phyloP scores from a whole-genome alignment of 805 yeast genomes.

The Nakazawaea populi region DNA sequence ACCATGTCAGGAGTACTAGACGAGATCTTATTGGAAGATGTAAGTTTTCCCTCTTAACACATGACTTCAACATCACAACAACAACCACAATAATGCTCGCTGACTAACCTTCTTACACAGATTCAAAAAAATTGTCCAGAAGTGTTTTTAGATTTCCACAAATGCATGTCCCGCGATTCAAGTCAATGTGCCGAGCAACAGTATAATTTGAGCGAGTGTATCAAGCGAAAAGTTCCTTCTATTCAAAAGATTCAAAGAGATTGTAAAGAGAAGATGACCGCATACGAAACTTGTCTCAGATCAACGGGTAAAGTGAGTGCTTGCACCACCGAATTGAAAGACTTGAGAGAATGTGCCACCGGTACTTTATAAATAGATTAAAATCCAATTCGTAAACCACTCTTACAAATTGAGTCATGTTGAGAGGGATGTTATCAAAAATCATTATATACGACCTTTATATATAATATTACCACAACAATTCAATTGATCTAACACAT shows the following conservation, averaged over 20 bases:
- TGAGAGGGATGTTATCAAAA: no score
- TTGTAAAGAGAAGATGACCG: conserved; percentile 52
- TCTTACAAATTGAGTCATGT: no score
- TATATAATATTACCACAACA: no score
- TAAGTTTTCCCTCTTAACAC: conserved; percentile 18
- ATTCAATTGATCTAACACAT: no score
- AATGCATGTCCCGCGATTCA: conserved; percentile 59
- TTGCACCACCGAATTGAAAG: conserved; percentile 48
- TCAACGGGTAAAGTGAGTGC: conserved; percentile 38
- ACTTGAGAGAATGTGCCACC: conserved; percentile 51
- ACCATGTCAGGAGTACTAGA: conserved; percentile 49
- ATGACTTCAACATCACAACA: no score
- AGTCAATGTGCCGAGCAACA: conserved; percentile 53
- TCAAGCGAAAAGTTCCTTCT: conserved; percentile 58
- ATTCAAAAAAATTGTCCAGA: conserved; percentile 73
- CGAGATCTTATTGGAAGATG: conserved; percentile 72
- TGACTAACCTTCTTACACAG: conserved; percentile 15
- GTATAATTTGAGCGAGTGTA: conserved; percentile 53
- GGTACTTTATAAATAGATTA: background rate
- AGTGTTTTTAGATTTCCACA: conserved; percentile 65
- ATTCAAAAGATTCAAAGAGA: conserved; percentile 60
- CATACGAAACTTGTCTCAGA: conserved; percentile 61
- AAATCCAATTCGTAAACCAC: no score
- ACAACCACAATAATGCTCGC: background rate
- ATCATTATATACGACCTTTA: no score